Percentiles rank a stretch among this genome's conserved stretches.
phyloP scores from a whole-genome alignment of 306 rosid genomes.

The Luffa aegyptiaca region DNA sequence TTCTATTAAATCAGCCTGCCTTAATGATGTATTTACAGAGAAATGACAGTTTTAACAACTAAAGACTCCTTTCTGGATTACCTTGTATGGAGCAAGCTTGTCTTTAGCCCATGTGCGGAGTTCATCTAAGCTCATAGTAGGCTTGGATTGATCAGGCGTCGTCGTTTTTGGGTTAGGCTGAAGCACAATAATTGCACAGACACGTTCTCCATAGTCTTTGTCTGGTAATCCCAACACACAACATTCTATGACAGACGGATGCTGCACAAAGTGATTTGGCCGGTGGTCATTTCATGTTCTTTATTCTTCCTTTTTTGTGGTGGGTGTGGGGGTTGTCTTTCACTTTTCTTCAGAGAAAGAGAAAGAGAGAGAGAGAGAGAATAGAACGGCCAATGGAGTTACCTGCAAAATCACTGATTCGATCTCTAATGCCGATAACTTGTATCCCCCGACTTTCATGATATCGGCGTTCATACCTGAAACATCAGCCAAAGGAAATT shows the following conservation, averaged over 20 bases:
- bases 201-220: constrained; percentile 74
- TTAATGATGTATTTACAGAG: neutral
- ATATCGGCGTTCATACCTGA: constrained; percentile 85
- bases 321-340: neutral
- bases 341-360: neutral
- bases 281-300: constrained; percentile 2
- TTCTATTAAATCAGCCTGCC: neutral
- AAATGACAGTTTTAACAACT: neutral
- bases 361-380: neutral
- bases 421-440: constrained; percentile 82
- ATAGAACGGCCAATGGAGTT: constrained; percentile 6
- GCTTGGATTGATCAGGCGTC: constrained; percentile 38
- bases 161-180: constrained; percentile 28
- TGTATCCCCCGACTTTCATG: constrained; percentile 92
- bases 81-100: constrained; percentile 96
- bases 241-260: constrained; percentile 68
- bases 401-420: constrained; percentile 83
- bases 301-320: neutral
- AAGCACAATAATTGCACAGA: constrained; percentile 64
- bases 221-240: constrained; percentile 85
- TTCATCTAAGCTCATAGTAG: constrained; percentile 51
- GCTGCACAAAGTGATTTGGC: constrained; percentile 37
- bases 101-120: constrained; percentile 67
- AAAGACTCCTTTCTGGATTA: neutral
- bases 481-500: constrained; percentile 6